Conservation (phyloP, 345 rosid genomes). For the Salix udensis region DNA sequence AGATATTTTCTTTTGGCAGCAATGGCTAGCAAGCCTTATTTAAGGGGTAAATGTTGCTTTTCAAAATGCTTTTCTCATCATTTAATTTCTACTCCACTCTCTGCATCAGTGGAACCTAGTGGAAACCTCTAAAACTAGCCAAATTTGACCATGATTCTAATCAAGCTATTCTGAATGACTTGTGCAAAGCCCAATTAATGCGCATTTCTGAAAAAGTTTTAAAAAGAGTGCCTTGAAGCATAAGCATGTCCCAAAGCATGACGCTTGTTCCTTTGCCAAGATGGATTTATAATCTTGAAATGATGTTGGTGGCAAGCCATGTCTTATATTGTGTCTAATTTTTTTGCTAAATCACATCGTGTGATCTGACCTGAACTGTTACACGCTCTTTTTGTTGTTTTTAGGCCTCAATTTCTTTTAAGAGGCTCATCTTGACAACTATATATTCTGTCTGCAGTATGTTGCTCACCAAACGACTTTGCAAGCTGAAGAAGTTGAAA, state of each 20-base stretch:
- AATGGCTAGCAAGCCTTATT: neutral
- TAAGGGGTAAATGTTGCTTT: no score
- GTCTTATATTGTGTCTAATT: neutral
- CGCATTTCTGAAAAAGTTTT: neutral
- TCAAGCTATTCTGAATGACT: neutral
- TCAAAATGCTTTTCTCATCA: neutral
- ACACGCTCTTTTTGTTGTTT: neutral
- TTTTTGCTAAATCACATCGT: neutral
- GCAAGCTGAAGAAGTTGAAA: slow-evolving; percentile 23
- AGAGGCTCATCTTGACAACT: neutral
- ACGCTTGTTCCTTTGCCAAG: neutral
- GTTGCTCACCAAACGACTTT: slow-evolving; percentile 19
- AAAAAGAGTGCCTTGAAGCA: neutral
- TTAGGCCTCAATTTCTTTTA: neutral
- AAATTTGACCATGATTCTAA: neutral
- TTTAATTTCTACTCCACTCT: neutral
- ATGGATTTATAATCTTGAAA: neutral
- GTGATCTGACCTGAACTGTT: neutral
- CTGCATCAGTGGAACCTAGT: neutral
- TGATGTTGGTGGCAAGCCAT: no score
- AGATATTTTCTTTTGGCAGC: neutral
- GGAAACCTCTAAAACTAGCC: neutral
- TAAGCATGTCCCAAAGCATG: neutral
- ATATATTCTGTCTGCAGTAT: slow-evolving; percentile 17
- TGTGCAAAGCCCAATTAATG: neutral